phyloP scores from a whole-genome alignment of 2,329 filamentous ascomycete genomes.

The Pyrenophora graminea region DNA sequence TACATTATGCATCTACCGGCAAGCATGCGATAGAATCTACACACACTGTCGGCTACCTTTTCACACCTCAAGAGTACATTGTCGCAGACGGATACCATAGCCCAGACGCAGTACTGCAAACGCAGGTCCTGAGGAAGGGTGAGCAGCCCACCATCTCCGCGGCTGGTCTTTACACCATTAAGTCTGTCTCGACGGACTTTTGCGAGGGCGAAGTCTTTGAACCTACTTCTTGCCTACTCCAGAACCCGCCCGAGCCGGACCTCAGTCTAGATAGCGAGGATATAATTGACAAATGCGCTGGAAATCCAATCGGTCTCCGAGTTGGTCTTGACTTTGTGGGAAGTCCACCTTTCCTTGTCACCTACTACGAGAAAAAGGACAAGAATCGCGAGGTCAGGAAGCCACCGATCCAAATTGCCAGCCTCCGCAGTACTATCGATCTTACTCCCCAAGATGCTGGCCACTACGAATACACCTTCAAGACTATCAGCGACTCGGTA shows the following conservation, averaged over 20 bases:
- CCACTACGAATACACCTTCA: slow-evolving; percentile 84
- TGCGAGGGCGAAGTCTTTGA: slow-evolving; percentile 90
- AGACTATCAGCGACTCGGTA: slow-evolving; percentile 77
- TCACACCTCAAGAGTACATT: slow-evolving; percentile 73
- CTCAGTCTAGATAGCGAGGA: slow-evolving; percentile 75
- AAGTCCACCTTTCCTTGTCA: slow-evolving; percentile 85
- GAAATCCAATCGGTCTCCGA: slow-evolving; percentile 86
- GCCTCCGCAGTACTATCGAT: slow-evolving; percentile 80
- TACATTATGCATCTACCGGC: slow-evolving; percentile 69
- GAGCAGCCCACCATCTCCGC: slow-evolving; percentile 71
- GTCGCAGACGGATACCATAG: slow-evolving; percentile 70
- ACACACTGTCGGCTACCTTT: slow-evolving; percentile 78
- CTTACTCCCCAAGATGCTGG: slow-evolving; percentile 81
- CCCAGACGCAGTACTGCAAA: slow-evolving; percentile 60
- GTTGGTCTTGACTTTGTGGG: slow-evolving; percentile 90
- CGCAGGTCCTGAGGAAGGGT: slow-evolving; percentile 64
- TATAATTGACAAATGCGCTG: slow-evolving; percentile 92
- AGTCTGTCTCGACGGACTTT: slow-evolving; percentile 75
- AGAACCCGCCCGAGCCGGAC: slow-evolving; percentile 88
- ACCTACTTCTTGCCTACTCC: slow-evolving; percentile 87
- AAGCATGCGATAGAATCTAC: slow-evolving; percentile 63
- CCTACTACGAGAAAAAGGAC: slow-evolving; percentile 71
- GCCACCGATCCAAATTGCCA: slow-evolving; percentile 60
- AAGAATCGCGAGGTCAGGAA: slow-evolving; percentile 56
- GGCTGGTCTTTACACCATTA: slow-evolving; percentile 85